Base-by-base conservation (phyloP, 1,139 yeast species). In the Diutina rugosa region DNA sequence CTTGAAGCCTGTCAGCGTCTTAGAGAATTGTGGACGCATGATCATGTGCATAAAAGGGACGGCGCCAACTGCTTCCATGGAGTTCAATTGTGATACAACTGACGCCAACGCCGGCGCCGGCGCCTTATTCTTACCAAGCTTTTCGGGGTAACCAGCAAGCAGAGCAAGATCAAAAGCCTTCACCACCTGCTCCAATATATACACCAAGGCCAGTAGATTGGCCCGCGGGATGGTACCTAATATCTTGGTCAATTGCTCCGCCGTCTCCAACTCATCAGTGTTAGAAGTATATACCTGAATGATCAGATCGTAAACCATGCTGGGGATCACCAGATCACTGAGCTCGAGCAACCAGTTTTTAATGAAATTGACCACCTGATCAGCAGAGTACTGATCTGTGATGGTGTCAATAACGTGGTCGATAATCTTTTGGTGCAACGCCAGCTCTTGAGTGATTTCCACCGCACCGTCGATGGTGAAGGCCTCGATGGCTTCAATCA, bases 331-430 rank as follows among this genome's bases (percentile, higher is more conserved):
- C 0, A 79, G 72, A 59, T 77, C 81, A 48, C 72, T 68, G 14
- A 73, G 68, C 58, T 77, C 80, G 38, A 77, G 65, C 30, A 76
- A 62, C 81, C 81, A 77, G 57, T 67, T 67, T 58, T 72, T 72
- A 32, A 73, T 55, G 57, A 74, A 76, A 57, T 71, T 73, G 3
- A 74, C 61, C 32, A 67, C 60, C 28, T 61, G 61, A 3, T 52
- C 55, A 1, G 58, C 38, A 6, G 44, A 35, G 29, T 47, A 47
- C 7, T 47, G n/a, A 6, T 9, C 8, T 16, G 8, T 35, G 6
- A 41, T 8, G 18, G 59, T 54, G 1, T 62, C 61, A 8, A 69
- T 56, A 4, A 72, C 62, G 26, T 59, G 57, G 12, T 62, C 62
- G n/a, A 71, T 58, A 28, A 60, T 58, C 55, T 71, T 74, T 32